Evolutionary conservation across 2,329 filamentous ascomycete genomes (phyloP).

Genomic region (Dryadomyces quercus-mongolicae): DNA sequence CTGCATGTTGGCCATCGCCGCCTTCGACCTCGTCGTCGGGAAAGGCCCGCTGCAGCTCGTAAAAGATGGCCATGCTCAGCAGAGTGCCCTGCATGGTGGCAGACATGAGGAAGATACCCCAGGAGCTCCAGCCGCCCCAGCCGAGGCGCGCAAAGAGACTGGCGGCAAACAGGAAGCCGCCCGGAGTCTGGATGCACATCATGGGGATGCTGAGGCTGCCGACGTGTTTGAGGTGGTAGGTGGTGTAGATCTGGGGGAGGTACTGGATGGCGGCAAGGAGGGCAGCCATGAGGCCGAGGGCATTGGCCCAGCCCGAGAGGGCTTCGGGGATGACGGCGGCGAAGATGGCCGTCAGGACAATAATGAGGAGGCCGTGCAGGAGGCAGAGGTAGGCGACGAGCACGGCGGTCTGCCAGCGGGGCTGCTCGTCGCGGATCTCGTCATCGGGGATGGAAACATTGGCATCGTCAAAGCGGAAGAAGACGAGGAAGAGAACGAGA

Average conservation of each 20-base stretch:
- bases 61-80: slow-evolving; percentile 69
- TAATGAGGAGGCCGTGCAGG: slow-evolving; percentile 59
- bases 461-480: slow-evolving; percentile 61
- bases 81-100: slow-evolving; percentile 74
- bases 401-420: slow-evolving; percentile 68
- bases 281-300: slow-evolving; percentile 69
- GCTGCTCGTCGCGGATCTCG: slow-evolving; percentile 34
- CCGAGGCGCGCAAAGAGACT: slow-evolving; percentile 75
- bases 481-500: slow-evolving; percentile 85
- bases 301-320: slow-evolving; percentile 71
- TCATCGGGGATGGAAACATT: slow-evolving; percentile 36
- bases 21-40: neutral
- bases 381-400: slow-evolving; percentile 62
- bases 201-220: slow-evolving; percentile 90
- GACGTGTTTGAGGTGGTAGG: slow-evolving; percentile 71
- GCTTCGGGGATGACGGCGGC: slow-evolving; percentile 48
- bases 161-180: slow-evolving; percentile 77
- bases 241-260: slow-evolving; percentile 89
- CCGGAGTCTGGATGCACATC: slow-evolving; percentile 97
- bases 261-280: slow-evolving; percentile 80
- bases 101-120: slow-evolving; percentile 83
- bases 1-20: slow-evolving; percentile 2
- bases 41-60: slow-evolving; percentile 38
- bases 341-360: slow-evolving; percentile 58
- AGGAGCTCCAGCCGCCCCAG: slow-evolving; percentile 81